Base-by-base conservation (phyloP, 495 filamentous ascomycete genomes). In the Penicillium cataractarum region DNA sequence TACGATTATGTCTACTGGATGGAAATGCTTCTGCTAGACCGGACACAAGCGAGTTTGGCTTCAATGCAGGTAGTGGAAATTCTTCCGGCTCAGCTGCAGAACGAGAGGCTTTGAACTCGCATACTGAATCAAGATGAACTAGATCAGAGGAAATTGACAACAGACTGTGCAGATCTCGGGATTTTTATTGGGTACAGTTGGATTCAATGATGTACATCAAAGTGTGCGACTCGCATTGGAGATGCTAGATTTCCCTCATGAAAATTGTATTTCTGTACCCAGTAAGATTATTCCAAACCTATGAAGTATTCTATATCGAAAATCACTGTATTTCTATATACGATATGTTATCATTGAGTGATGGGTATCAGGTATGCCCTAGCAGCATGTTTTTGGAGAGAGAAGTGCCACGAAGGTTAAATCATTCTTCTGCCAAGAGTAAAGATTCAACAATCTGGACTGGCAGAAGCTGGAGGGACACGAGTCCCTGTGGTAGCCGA, bases 351-450 rank as follows among this genome's bases (percentile, higher is more conserved):
- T 32, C 13, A 35, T 26, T 37, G 21, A 51, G 24, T 13, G 21
- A 35, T 22, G 53, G 65, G 65, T 66, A 64, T 64, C 61, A 31
- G 22, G 9, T 24, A 39, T 51, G 62, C 53, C 52, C 3, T 40
- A 50, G 24, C 13, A 50, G 46, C 46, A 29, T 50, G 26, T 1
- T 10, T 27, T 50, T n/a, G 22, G 24, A 3, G 24, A 49, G 9
- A 8, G 26, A 50, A 4, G 26, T 3, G 26, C 10, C 24, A 31
- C 29, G 29, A 7, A 31, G 29, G 29, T 17, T 24, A 40, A 24
- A 56, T 29, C 54, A 27, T 40, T 6, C 35, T 40, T 8, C 19
- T 15, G 10, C 19, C 40, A 7, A 40, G n/a, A 40, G 39, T 1
- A 6, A 39, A 17, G 8, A 46, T 46, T 12, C 4, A 46, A n/a